Evolutionary conservation across 2,329 filamentous ascomycete genomes (phyloP).

Genomic region (Fusarium brevicatenulatum): DNA sequence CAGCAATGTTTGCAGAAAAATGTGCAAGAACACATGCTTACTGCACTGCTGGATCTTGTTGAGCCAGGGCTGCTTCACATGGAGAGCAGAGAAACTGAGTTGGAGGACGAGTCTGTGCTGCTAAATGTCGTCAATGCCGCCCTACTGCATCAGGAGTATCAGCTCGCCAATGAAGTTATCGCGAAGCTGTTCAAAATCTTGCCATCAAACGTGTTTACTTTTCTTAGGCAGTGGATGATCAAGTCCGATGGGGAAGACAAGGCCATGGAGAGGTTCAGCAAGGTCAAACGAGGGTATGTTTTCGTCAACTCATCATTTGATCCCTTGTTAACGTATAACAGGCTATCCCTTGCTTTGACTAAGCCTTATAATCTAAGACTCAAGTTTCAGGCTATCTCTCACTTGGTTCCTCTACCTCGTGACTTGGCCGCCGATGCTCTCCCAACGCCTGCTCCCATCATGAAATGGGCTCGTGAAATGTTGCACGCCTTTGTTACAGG

Average conservation of each 20-base stretch:
- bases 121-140: constrained; percentile 22
- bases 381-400: constrained; percentile 4
- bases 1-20: constrained; percentile 3
- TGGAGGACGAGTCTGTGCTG: background rate
- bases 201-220: constrained; percentile 13
- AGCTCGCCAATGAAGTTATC: constrained; percentile 1
- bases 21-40: background rate
- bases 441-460: background rate
- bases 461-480: constrained; percentile 22
- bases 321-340: background rate
- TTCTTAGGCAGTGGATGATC: constrained; percentile 14
- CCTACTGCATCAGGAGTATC: background rate
- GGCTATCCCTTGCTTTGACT: background rate
- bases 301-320: background rate
- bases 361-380: background rate
- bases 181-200: constrained; percentile 1
- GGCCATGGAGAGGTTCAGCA: constrained; percentile 1
- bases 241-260: background rate
- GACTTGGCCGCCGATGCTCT: background rate
- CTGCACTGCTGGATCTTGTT: background rate
- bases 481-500: background rate
- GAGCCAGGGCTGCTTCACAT: background rate
- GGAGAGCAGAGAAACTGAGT: background rate
- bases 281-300: constrained; percentile 2
- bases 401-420: constrained; percentile 6